A percentile compares a stretch with the other conserved stretches of the same genome.
These are phyloP conservation scores for Fusarium chlamydosporum DNA, from an alignment of 2,329 filamentous ascomycete genomes.

Conservation along the genomic window DNA sequence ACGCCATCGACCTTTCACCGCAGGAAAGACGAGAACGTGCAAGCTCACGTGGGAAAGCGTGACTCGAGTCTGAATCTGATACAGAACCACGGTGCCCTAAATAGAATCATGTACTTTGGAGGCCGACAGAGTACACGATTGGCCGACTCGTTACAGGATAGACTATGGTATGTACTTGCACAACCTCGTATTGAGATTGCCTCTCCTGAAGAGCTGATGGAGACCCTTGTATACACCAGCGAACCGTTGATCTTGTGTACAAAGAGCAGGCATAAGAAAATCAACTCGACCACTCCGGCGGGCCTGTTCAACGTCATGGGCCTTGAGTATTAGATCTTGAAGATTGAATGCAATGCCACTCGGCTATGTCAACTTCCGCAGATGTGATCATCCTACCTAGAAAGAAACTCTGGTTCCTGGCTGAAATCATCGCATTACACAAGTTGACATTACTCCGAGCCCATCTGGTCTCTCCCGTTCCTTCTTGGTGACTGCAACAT, in stretches of 20 bases:
- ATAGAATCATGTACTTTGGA: conserved; percentile 36
- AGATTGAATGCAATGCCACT: background rate
- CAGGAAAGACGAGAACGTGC: conserved; percentile 29
- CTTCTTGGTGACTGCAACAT: conserved; percentile 13
- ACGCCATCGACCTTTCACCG: conserved; percentile 48
- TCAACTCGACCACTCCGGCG: conserved; percentile 1
- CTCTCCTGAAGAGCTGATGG: conserved; percentile 20
- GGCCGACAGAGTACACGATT: conserved; percentile 28
- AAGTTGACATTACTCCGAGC: conserved; percentile 34
- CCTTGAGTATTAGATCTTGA: background rate
- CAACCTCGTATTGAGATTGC: conserved; percentile 38
- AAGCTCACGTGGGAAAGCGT: conserved; percentile 40
- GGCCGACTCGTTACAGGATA: conserved; percentile 19
- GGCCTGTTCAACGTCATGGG: conserved; percentile 26
- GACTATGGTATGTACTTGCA: conserved; percentile 10
- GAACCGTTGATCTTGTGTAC: conserved; percentile 14
- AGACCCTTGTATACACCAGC: conserved; percentile 13
- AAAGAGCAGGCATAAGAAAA: conserved; percentile 19
- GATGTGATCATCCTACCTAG: background rate
- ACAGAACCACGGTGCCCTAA: conserved; percentile 6
- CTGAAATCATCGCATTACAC: conserved; percentile 28
- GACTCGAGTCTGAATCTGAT: conserved; percentile 28
- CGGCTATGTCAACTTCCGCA: background rate
- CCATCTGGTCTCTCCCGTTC: conserved; percentile 2
- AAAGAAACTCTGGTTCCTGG: background rate